Conservation (phyloP, 164 flowering plant species). For the Umbellularia californica region DNA sequence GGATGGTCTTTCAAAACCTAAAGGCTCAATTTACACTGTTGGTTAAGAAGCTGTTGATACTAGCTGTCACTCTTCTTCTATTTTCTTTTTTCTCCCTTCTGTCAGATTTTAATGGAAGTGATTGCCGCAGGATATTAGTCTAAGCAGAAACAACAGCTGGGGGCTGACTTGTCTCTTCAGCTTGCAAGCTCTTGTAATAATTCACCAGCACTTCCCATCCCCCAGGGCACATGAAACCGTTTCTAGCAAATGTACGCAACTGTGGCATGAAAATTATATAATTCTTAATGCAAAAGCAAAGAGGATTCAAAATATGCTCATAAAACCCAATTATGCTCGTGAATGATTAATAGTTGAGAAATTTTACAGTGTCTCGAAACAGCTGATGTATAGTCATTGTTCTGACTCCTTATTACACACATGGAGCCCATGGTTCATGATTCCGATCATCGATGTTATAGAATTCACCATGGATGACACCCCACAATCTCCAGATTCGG, state of each 20-base stretch:
- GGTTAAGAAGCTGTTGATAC: no score
- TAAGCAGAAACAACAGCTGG: slow-evolving; percentile 47
- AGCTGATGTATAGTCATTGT: no score
- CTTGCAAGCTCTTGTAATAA: slow-evolving; percentile 73
- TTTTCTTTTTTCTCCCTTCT: no score
- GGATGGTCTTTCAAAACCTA: no score
- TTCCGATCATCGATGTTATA: background rate
- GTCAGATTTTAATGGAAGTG: no score
- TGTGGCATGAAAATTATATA: slow-evolving; percentile 24
- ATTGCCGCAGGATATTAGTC: no score
- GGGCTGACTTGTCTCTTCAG: slow-evolving; percentile 48
- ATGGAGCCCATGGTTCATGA: background rate
- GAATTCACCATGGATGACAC: background rate
- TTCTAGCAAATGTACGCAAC: slow-evolving; percentile 83
- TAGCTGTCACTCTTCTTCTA: no score
- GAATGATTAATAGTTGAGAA: background rate
- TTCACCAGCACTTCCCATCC: slow-evolving; percentile 87
- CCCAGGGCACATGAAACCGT: slow-evolving; percentile 91
- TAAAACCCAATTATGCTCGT: background rate
- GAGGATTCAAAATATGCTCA: background rate
- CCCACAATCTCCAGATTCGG: background rate
- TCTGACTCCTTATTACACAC: no score
- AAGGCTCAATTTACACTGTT: no score
- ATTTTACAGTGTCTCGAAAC: no score
- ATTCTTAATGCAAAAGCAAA: background rate